Conservation (phyloP, 768 basidiomycete genomes). For the Lactarius quietus region DNA sequence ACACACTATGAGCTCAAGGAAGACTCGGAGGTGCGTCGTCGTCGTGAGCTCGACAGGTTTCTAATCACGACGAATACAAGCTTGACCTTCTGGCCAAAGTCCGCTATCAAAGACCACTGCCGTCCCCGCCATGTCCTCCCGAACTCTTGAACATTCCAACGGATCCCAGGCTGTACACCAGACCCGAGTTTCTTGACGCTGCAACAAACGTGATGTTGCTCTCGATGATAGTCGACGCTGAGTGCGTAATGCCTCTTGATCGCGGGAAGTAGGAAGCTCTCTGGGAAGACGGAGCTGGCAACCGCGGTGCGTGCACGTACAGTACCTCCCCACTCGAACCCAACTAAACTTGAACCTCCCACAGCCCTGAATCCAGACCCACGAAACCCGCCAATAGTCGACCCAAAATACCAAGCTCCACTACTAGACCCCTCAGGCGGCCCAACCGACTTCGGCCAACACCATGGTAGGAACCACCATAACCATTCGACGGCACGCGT, state of each 20-base stretch:
- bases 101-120: conserved; percentile 91
- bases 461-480: conserved; percentile 29
- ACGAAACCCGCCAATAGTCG: conserved; percentile 53
- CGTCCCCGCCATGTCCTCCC: conserved; percentile 95
- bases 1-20: conserved; percentile 51
- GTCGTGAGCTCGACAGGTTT: background rate
- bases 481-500: conserved; percentile 38
- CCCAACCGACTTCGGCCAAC: conserved; percentile 40
- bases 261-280: conserved; percentile 76
- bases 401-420: conserved; percentile 73
- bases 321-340: no score
- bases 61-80: conserved; percentile 46
- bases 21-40: no score
- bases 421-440: conserved; percentile 60
- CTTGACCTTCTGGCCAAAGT: conserved; percentile 91
- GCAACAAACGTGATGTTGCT: conserved; percentile 77
- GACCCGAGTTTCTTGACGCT: conserved; percentile 78
- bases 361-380: conserved; percentile 65
- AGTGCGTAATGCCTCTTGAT: conserved; percentile 95
- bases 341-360: background rate
- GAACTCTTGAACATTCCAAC: conserved; percentile 93
- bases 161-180: conserved; percentile 80
- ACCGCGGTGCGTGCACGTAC: conserved; percentile 49
- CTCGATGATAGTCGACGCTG: conserved; percentile 96
- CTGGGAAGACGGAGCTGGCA: conserved; percentile 76